A percentile compares a stretch with the other conserved stretches of the same genome.
Evolutionary conservation across 495 filamentous ascomycete genomes (phyloP).

Genomic region (Aspergillus haitiensis): DNA sequence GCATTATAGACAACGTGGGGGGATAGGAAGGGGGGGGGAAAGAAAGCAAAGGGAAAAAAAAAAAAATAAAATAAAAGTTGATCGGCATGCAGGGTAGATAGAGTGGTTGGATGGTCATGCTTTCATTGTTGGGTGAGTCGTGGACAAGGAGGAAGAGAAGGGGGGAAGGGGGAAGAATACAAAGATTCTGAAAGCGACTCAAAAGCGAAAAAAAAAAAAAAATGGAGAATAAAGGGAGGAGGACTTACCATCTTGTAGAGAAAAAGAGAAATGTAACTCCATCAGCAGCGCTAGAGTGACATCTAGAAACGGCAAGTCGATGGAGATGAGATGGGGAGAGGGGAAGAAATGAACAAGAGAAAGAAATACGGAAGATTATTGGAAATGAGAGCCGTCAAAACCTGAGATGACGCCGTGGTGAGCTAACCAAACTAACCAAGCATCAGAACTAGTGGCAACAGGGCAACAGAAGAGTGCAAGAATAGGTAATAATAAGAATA

Average conservation of each 20-base stretch:
- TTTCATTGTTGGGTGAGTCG: neutral
- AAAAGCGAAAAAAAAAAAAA: slow-evolving; percentile 1
- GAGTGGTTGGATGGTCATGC: neutral
- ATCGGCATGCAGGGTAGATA: neutral
- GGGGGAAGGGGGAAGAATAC: neutral
- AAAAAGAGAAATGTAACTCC: slow-evolving; percentile 14
- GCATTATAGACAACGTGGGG: neutral
- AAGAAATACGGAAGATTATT: neutral
- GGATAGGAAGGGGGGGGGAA: neutral
- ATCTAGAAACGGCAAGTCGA: slow-evolving; percentile 7
- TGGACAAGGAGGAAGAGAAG: neutral
- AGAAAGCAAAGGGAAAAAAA: neutral
- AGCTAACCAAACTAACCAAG: neutral
- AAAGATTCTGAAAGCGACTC: neutral
- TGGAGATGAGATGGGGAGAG: slow-evolving; percentile 10
- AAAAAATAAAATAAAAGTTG: neutral
- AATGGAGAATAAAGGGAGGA: neutral
- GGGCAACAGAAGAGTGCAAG: neutral
- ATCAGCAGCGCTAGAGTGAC: slow-evolving; percentile 17
- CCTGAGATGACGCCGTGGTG: neutral
- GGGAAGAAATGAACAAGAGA: neutral
- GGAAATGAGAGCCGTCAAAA: slow-evolving; percentile 4
- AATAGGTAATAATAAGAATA: neutral
- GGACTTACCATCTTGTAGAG: slow-evolving; percentile 18
- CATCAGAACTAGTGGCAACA: neutral